Base-by-base conservation (phyloP, 495 filamentous ascomycete genomes). In the Copromyces sp. region DNA sequence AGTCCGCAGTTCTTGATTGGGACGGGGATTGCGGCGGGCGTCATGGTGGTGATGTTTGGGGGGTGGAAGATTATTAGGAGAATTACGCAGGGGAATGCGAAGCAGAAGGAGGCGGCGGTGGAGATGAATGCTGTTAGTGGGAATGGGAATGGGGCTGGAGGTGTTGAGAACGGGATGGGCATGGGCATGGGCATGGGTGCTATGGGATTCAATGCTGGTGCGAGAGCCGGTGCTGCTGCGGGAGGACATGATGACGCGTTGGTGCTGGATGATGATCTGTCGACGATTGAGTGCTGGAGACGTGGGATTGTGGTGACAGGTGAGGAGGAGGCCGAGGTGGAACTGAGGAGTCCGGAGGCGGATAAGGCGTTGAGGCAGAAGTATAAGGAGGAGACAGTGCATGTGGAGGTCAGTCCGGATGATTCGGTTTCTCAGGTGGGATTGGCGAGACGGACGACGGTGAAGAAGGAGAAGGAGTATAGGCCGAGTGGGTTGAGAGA, bases 11-110 rank as follows among this genome's bases (percentile, higher is more conserved):
- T 99, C 78, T 85, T 97, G 41, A 97, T 99, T 74, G 92, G 95
- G 29, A 93, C 92, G 17, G 93, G 95, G 24, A 89, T 98, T 35
- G 94, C 92, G 0, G 88, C 96, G 0, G 94, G 94, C 16, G 91
- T 95, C 16, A 98, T 94, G 0, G 89, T 99, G 5, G 91, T 99
- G 75, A 94, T 95, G 83, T 90, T 99, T 70, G 95, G 95, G 47
- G 95, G 95, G 16, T 97, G 92, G 87, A 97, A 95, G 84, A 97
- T 99, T 77, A 89, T 99, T 83, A 96, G 97, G 84, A 89, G 90
- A 76, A 91, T 98, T 74, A 71, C 82, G 75, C 79, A 83, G 73
- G 73, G 77, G 68, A 77, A 78, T 40, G 78, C 78, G 3, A 83
- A 83, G 73, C 84, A 85, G 39, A 84, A 86, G 71, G 84, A 84